Conservation (phyloP, 202 grass and related monocot genomes). For the Carex sylvatica region DNA sequence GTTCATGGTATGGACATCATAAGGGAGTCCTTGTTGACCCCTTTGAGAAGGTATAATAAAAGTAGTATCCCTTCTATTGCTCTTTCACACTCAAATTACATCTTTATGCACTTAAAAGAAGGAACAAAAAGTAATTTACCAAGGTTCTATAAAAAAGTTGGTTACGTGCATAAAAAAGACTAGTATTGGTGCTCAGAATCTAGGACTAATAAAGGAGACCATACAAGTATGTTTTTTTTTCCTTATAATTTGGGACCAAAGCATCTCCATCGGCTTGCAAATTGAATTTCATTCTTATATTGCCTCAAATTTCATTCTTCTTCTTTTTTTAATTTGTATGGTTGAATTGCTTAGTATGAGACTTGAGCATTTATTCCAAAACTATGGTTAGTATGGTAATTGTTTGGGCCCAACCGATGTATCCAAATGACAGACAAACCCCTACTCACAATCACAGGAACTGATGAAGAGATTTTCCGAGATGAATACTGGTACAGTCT, state of each 20-base stretch:
- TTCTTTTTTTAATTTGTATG: too few species aligned
- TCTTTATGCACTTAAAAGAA: neutral
- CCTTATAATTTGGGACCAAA: neutral
- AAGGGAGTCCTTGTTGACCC: conserved; percentile 61
- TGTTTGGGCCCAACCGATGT: too few species aligned
- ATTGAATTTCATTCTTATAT: too few species aligned
- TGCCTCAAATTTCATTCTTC: too few species aligned
- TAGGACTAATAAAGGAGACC: neutral
- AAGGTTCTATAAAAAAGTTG: neutral
- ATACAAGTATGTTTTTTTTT: neutral
- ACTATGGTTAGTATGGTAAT: too few species aligned
- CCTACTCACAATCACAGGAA: too few species aligned
- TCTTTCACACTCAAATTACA: neutral
- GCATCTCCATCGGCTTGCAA: too few species aligned
- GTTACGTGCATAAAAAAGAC: neutral
- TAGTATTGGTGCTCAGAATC: neutral
- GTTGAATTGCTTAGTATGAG: too few species aligned
- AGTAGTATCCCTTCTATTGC: neutral
- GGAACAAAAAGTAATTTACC: neutral
- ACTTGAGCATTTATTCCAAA: too few species aligned
- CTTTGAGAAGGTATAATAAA: conserved; percentile 22
- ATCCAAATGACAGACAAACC: too few species aligned
- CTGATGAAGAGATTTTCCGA: too few species aligned
- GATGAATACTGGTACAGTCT: too few species aligned
- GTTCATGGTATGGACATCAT: conserved; percentile 86